Evolutionary conservation across 1,284 basidiomycete species (phyloP).

Genomic region (Papiliotrema flavescens): DNA sequence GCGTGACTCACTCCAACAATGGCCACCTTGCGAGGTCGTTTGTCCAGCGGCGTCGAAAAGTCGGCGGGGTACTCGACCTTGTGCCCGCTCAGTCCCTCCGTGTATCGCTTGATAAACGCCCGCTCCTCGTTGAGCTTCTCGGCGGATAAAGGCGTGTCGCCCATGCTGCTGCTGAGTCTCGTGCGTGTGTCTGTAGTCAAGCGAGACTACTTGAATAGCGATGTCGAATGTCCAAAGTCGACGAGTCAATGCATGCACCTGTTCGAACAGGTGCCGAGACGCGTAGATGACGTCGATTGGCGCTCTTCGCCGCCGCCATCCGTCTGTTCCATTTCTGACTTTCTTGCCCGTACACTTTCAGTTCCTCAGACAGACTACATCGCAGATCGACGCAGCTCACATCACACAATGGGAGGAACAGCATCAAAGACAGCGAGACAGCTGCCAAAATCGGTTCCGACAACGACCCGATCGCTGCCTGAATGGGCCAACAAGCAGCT

Average conservation of each 20-base stretch:
- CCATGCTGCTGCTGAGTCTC: constrained; percentile 4
- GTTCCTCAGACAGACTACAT: not conserved
- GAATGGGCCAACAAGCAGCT: constrained; percentile 1
- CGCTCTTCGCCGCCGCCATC: too few relatives aligned
- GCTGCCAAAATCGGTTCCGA: constrained; percentile 51
- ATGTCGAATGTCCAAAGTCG: not conserved
- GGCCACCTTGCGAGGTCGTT: constrained; percentile 69
- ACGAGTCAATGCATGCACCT: not conserved
- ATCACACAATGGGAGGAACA: constrained; percentile 57
- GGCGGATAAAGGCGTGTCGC: constrained; percentile 36
- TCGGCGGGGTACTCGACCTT: constrained; percentile 68
- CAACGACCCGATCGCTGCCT: not conserved
- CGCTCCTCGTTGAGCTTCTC: constrained; percentile 61
- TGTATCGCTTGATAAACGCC: constrained; percentile 67
- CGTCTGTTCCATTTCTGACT: not conserved
- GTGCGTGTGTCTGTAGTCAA: too few relatives aligned
- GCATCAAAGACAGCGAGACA: constrained; percentile 64
- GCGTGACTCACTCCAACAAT: constrained; percentile 60
- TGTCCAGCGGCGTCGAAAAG: constrained; percentile 68
- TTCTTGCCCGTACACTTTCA: not conserved
- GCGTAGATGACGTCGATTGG: too few relatives aligned
- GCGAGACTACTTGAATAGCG: too few relatives aligned
- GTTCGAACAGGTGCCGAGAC: too few relatives aligned
- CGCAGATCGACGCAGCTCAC: constrained; percentile 30
- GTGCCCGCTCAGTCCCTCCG: constrained; percentile 64